Conservation (phyloP, 768 basidiomycete genomes). For the Tricholoma sp. region DNA sequence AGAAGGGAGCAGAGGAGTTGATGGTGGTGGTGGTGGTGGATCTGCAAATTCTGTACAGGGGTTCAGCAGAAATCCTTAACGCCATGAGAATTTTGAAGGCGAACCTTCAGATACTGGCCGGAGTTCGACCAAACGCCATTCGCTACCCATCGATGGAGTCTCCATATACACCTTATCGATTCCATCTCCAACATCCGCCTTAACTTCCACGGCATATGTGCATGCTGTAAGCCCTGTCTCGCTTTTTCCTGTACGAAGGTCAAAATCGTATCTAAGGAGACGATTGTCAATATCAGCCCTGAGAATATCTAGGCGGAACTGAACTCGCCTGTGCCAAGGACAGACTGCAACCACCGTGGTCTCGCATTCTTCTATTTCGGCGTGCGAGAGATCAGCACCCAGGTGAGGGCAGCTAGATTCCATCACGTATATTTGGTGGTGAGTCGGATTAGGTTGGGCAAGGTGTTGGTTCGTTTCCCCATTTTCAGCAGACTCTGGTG, state of each 20-base stretch:
- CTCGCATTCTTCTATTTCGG: conserved; percentile 70
- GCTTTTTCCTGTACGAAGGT: conserved; percentile 63
- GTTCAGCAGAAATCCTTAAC: background rate
- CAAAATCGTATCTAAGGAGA: conserved; percentile 61
- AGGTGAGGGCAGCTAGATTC: conserved; percentile 78
- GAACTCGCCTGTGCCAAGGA: conserved; percentile 64
- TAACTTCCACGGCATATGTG: conserved; percentile 55
- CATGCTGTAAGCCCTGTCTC: conserved; percentile 67
- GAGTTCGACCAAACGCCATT: conserved; percentile 63
- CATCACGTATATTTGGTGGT: conserved; percentile 66
- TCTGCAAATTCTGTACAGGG: conserved; percentile 54
- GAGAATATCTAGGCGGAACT: background rate
- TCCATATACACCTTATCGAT: conserved; percentile 55
- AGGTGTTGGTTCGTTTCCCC: background rate
- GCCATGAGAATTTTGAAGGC: background rate
- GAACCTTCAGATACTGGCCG: conserved; percentile 70
- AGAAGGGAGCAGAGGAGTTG: conserved; percentile 12
- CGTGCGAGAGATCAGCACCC: conserved; percentile 75
- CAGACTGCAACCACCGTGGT: conserved; percentile 59
- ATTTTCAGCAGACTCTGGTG: conserved; percentile 24
- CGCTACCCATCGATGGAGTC: conserved; percentile 43
- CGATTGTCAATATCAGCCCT: background rate
- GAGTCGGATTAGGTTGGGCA: conserved; percentile 7
- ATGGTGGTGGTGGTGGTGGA: conserved; percentile 33
- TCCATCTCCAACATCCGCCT: conserved; percentile 30